These are phyloP conservation scores for Podosphaera leucotricha DNA, from an alignment of 2,329 filamentous ascomycete species.

Conservation along the genomic window DNA sequence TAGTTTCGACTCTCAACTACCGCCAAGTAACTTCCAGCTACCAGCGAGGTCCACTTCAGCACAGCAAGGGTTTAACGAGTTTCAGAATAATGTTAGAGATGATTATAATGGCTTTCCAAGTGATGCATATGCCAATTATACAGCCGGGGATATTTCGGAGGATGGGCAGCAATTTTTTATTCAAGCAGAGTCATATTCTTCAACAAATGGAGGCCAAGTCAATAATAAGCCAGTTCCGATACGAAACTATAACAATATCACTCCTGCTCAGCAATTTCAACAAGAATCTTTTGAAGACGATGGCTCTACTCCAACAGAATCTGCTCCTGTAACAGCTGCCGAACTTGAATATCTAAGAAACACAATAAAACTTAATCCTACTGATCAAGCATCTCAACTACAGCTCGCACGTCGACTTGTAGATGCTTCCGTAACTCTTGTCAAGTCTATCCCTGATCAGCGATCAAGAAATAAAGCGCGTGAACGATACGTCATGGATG, in stretches of 20 bases:
- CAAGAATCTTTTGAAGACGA: slow-evolving; percentile 1
- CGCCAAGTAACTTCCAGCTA: slow-evolving; percentile 8
- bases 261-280: slow-evolving; percentile 5
- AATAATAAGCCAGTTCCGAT: slow-evolving; percentile 32
- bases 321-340: slow-evolving; percentile 38
- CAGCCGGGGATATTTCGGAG: slow-evolving; percentile 2
- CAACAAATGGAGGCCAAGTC: slow-evolving; percentile 20
- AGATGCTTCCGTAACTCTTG: slow-evolving; percentile 59
- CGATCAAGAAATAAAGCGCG: slow-evolving; percentile 50
- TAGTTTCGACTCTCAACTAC: background rate
- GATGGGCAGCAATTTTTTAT: slow-evolving; percentile 35
- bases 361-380: slow-evolving; percentile 43
- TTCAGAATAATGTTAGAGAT: slow-evolving; percentile 6
- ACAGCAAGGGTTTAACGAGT: slow-evolving; percentile 3
- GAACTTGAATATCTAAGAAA: slow-evolving; percentile 55
- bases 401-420: slow-evolving; percentile 61
- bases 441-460: slow-evolving; percentile 39
- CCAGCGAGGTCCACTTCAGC: slow-evolving; percentile 12
- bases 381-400: slow-evolving; percentile 48
- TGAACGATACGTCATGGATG: slow-evolving; percentile 66
- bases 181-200: slow-evolving; percentile 35
- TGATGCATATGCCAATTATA: slow-evolving; percentile 7
- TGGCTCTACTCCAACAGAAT: slow-evolving; percentile 2
- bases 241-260: slow-evolving; percentile 15
- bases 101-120: slow-evolving; percentile 7